Conservation (phyloP, 176 grass and related monocot genomes). For the Rhipidocladum racemiflorum region DNA sequence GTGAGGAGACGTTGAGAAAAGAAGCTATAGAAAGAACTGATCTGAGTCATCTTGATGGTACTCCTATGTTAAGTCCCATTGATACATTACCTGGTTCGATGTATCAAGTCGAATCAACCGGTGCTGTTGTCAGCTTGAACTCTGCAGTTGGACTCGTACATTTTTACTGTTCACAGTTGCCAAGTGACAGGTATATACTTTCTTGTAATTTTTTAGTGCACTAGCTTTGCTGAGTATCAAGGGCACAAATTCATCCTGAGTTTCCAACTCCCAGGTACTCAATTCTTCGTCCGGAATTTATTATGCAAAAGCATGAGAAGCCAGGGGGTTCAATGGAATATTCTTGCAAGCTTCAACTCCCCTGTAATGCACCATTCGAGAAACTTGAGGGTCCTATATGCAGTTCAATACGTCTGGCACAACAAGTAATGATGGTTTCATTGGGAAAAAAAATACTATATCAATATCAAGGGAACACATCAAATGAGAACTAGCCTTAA, state of each 20-base stretch:
- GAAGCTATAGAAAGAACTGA: conserved; percentile 99
- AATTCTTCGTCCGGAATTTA: conserved; percentile 92
- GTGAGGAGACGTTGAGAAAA: conserved; percentile 96
- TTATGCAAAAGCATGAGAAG: conserved; percentile 82
- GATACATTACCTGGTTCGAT: conserved; percentile 60
- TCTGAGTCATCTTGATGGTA: conserved; percentile 91
- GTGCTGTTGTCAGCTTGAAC: conserved; percentile 97
- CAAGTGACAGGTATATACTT: conserved; percentile 78
- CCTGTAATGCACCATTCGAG: conserved; percentile 98
- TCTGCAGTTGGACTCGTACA: conserved; percentile 93
- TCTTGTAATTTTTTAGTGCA: conserved; percentile 16
- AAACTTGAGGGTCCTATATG: conserved; percentile 91
- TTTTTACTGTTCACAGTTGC: conserved; percentile 97
- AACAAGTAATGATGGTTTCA: conserved; percentile 64
- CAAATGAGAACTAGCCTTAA: background rate
- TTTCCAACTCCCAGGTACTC: conserved; percentile 63
- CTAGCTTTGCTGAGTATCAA: conserved; percentile 7
- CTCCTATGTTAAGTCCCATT: conserved; percentile 50
- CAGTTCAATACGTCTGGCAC: conserved; percentile 84
- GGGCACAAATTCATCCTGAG: background rate
- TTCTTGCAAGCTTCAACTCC: conserved; percentile 95
- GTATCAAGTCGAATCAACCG: conserved; percentile 94
- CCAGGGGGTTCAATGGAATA: conserved; percentile 67
- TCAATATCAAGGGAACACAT: background rate
- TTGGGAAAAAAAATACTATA: background rate